phyloP scores from a whole-genome alignment of 768 basidiomycete genomes.

The Astraeus odoratus region DNA sequence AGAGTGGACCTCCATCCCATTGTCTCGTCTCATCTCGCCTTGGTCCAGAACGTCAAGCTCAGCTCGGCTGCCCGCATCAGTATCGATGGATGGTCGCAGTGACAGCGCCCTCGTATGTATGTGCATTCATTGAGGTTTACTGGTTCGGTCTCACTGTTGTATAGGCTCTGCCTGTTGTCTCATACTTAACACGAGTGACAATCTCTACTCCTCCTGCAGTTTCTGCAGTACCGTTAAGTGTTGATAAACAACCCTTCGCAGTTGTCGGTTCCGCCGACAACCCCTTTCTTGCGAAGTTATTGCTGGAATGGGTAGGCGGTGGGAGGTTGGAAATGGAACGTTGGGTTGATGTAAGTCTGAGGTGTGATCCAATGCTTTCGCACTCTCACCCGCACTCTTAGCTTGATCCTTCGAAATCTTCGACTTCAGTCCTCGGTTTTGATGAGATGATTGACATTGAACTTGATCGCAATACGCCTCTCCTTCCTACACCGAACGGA shows the following conservation, averaged over 20 bases:
- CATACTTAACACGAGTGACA: constrained; percentile 31
- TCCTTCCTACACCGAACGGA: constrained; percentile 26
- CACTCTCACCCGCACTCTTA: constrained; percentile 9
- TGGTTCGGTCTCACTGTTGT: neutral
- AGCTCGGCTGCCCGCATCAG: constrained; percentile 23
- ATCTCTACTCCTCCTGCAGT: constrained; percentile 32
- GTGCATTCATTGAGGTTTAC: constrained; percentile 13
- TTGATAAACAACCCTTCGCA: constrained; percentile 34
- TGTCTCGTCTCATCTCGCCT: neutral
- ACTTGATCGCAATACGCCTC: constrained; percentile 35
- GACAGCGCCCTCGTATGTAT: constrained; percentile 41
- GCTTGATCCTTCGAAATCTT: constrained; percentile 37
- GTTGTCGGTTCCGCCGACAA: constrained; percentile 35
- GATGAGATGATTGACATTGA: constrained; percentile 47
- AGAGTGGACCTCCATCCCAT: too few relatives aligned
- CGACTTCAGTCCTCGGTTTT: constrained; percentile 34
- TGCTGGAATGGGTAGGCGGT: constrained; percentile 34
- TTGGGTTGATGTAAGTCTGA: constrained; percentile 41
- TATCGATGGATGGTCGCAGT: constrained; percentile 44
- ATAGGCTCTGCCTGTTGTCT: constrained; percentile 24
- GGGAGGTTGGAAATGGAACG: constrained; percentile 43
- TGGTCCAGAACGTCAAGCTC: constrained; percentile 27
- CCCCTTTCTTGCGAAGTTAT: constrained; percentile 39
- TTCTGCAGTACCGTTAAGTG: constrained; percentile 23
- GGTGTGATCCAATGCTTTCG: neutral